These are phyloP conservation scores for Metschnikowia sp. DNA, from an alignment of 805 yeast genomes.

Conservation along the genomic window DNA sequence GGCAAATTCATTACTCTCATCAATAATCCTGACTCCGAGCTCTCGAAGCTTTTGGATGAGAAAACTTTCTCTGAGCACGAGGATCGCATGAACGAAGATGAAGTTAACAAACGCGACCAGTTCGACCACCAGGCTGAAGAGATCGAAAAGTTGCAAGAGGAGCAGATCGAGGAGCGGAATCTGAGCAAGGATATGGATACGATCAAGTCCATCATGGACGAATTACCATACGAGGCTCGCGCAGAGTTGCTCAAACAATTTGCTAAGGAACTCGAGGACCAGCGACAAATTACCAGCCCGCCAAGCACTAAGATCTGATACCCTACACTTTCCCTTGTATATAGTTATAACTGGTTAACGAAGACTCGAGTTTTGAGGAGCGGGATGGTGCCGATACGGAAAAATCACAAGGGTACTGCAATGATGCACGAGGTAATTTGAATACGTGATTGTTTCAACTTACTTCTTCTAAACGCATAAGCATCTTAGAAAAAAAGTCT, in stretches of 20 bases:
- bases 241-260: slow-evolving; percentile 28
- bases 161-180: slow-evolving; percentile 4
- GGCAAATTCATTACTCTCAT: slow-evolving; percentile 39
- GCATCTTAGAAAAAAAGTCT: too few relatives aligned
- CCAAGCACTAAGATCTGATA: slow-evolving; percentile 5
- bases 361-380: too few relatives aligned
- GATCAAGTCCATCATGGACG: slow-evolving; percentile 32
- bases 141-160: slow-evolving; percentile 18
- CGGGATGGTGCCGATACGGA: too few relatives aligned
- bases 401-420: too few relatives aligned
- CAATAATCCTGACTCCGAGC: slow-evolving; percentile 39
- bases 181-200: slow-evolving; percentile 18
- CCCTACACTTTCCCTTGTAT: slow-evolving; percentile 5
- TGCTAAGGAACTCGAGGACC: slow-evolving; percentile 19
- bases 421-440: too few relatives aligned
- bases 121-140: slow-evolving; percentile 25
- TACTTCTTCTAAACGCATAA: too few relatives aligned
- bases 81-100: slow-evolving; percentile 22
- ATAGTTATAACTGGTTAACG: too few relatives aligned
- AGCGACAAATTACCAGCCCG: slow-evolving; percentile 4
- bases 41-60: slow-evolving; percentile 40
- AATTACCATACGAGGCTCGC: slow-evolving; percentile 33
- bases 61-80: slow-evolving; percentile 23
- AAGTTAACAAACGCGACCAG: slow-evolving; percentile 24
- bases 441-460: too few relatives aligned